These are phyloP conservation scores for Oidiodendron maius DNA, from an alignment of 495 filamentous ascomycete species.

Conservation along the genomic window DNA sequence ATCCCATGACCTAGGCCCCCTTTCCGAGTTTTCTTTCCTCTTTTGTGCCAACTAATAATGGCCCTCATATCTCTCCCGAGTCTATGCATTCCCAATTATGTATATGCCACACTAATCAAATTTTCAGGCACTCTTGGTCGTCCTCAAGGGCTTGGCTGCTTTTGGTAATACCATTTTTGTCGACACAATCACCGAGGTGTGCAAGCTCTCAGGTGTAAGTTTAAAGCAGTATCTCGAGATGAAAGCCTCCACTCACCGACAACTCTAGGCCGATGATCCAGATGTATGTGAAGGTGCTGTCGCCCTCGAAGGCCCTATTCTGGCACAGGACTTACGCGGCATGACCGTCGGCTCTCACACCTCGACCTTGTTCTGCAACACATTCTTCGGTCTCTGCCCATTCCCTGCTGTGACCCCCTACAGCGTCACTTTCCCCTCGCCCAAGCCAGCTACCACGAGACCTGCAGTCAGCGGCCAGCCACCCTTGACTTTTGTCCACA, in stretches of 20 bases:
- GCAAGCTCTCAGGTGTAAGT: slow-evolving; percentile 36
- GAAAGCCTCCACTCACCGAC: too few relatives aligned
- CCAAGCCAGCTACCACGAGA: slow-evolving; percentile 32
- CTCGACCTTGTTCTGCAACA: slow-evolving; percentile 41
- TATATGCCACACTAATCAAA: neutral
- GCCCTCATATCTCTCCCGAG: too few relatives aligned
- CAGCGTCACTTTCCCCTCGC: slow-evolving; percentile 33
- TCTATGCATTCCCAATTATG: too few relatives aligned
- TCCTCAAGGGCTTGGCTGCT: slow-evolving; percentile 38
- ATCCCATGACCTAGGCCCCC: too few relatives aligned
- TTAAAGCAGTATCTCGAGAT: too few relatives aligned
- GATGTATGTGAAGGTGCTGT: slow-evolving; percentile 47
- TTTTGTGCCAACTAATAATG: too few relatives aligned
- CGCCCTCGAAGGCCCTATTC: slow-evolving; percentile 40
- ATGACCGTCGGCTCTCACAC: slow-evolving; percentile 41
- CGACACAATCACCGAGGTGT: slow-evolving; percentile 36
- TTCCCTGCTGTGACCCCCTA: slow-evolving; percentile 37
- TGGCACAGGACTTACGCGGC: slow-evolving; percentile 38
- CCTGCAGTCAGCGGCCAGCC: slow-evolving; percentile 37
- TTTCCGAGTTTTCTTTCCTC: too few relatives aligned
- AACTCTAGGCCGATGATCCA: slow-evolving; percentile 27
- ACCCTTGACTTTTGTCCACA: slow-evolving; percentile 47
- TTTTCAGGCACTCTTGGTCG: slow-evolving; percentile 35
- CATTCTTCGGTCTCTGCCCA: slow-evolving; percentile 42
- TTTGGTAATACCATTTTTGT: slow-evolving; percentile 38